Base-by-base conservation (phyloP, 2,329 filamentous ascomycete species). In the Fusarium agapanthi region DNA sequence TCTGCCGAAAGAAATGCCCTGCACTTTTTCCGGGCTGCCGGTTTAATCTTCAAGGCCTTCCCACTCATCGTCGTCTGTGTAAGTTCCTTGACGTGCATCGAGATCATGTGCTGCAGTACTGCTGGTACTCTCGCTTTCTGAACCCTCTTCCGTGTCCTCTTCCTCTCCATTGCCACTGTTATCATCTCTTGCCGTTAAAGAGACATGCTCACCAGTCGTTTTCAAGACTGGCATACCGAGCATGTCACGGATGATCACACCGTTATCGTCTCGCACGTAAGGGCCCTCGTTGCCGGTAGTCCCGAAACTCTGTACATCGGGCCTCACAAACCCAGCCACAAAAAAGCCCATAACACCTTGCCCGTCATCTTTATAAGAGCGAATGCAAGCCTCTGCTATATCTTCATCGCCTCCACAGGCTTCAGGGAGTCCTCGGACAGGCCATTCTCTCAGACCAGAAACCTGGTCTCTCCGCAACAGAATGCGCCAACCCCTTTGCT, bases 291-390 rank as follows among this genome's bases (percentile, higher is more conserved):
- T 74, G 45, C 60, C 69, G 16, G 47, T 65, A 51, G 62, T 54
- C 34, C 54, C 67, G 40, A 54, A 61, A 32, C 76, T 78, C 38
- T 71, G 67, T 44, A 43, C 65, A 14, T 47, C 73, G n/a, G 68
- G 64, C 44, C 80, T 79, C 7, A 94, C 88, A 81, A 99, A 97
- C 0, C 88, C 94, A n/a, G 90, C 94, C 26, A 98, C 93, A 76
- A 99, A 99, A 82, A 99, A 98, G 0, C 96, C 95, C 89, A 98
- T 97, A 2, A 95, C 93, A 0, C 95, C 94, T 71, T 92, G 89
- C 15, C 91, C 91, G 75, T 95, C 94, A 32, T 90, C 93, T 75
- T 95, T 93, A 80, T 93, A 91, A 37, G 94, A 93, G 65, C 95
- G 87, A 62, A 98, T 92, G 78, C 95, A 97, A 6, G 88, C 93